Evolutionary conservation across 2,329 filamentous ascomycete genomes (phyloP).

Genomic region (Zymoseptoria ardabiliae): DNA sequence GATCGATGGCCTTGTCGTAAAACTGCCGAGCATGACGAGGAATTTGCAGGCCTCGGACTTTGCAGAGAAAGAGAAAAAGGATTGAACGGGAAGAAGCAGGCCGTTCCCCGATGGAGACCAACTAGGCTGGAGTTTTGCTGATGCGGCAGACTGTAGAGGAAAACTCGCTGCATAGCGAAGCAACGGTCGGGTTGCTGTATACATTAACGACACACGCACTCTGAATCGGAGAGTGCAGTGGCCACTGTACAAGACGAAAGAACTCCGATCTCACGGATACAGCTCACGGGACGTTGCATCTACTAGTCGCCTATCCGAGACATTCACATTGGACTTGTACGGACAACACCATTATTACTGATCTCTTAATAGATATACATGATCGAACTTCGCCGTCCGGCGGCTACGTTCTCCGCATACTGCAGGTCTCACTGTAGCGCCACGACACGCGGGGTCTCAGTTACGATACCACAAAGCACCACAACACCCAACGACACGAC

Average conservation of each 20-base stretch:
- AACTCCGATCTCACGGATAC: neutral
- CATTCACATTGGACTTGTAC: neutral
- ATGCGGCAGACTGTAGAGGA: neutral
- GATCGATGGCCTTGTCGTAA: slow-evolving; percentile 77
- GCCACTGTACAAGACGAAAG: neutral
- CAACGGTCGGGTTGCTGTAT: neutral
- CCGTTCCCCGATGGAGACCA: neutral
- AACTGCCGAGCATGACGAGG: slow-evolving; percentile 84
- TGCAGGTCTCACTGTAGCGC: neutral
- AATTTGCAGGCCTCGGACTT: slow-evolving; percentile 97
- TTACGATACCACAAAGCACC: neutral
- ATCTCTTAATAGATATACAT: neutral
- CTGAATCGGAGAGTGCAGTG: neutral
- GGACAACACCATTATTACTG: neutral
- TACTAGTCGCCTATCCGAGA: neutral
- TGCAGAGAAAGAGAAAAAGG: slow-evolving; percentile 27
- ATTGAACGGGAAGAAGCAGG: neutral
- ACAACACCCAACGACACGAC: neutral
- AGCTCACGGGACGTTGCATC: neutral
- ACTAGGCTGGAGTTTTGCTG: neutral
- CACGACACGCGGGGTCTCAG: neutral
- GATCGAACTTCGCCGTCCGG: neutral
- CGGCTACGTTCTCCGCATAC: neutral
- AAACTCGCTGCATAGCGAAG: neutral
- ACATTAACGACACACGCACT: neutral